Evolutionary conservation across 208 protist genomes (phyloP), one percentile per base, ranked within the genome.

Genomic region (Trypanosoma avium): DNA sequence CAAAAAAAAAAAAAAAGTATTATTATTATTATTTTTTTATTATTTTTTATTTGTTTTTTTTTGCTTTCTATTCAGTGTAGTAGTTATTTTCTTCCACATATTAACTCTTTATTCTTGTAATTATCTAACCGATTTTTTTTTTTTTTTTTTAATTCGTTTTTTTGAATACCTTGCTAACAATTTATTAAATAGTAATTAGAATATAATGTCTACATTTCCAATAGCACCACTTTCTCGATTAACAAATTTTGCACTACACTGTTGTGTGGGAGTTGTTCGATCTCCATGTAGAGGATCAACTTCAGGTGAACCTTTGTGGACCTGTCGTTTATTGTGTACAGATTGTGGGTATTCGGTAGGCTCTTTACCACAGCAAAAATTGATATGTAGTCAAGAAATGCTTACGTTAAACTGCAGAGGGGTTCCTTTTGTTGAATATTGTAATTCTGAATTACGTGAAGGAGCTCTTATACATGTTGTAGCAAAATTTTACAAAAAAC

Each of bases 401-500:
- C 65, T 78, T 24, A 45, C 55, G 4, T 38, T 95, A 30, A 82
- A 84, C 6, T 93, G 86, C 68, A 70, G 79, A 47, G 90, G 90
- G 10, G 61, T 50, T 21, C 58, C 67, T 1, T 74, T 84, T 52
- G 76, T 81, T 21, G 56, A 69, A 35, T 92, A 84, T 68, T 90
- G 86, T 73, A 36, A 70, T 43, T 53, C 47, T 17, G 61, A 82
- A 21, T 32, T 96, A 46, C 53, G 62, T 9, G 76, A 93, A 12
- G 86, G 86, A 24, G 75, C 72, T 15, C 13, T 93, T n/a, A 75
- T 96, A 3, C 87, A 93, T 71, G 85, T 93, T 45, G 84, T 88
- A 22, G 82, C 85, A 21, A 91, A 87, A 65, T 70, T 93, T 2
- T 75, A 93, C 26, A 82, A 90, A 54, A 75, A 76, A 24, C 85